Evolutionary conservation across 106 monocot species (phyloP), one percentile per base, ranked within the genome.

Genomic region (Apostasia ramifera): DNA sequence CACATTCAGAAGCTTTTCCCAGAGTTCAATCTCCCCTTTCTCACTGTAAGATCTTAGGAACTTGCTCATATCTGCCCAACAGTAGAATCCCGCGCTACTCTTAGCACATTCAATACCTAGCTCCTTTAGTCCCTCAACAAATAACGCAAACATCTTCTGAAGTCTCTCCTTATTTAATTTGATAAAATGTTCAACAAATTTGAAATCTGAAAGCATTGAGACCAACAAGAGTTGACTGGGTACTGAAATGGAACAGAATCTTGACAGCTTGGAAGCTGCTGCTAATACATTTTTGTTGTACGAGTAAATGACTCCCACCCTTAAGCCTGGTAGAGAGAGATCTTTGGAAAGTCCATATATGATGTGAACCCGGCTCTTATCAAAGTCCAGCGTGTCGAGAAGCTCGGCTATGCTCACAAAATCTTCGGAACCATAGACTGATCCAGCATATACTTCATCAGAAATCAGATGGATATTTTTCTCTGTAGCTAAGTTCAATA

Each of bases 401-500:
- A 90, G 54, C 66, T 99, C 81, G 40, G 81, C 85, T 59, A 99
- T 70, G 67, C 93, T 90, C 46, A 85, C 85, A 80, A 90, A 93
- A 48, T 88, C 82, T 53, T 64, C 63, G 50, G 40, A 72, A 43
- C 84, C 88, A 78, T 82, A 66, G 44, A 57, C 82, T 49, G 92
- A 93, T 2, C 98, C 98, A 64, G 93, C 98, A 83, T 76, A 93
- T 66, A 99, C 55, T 78, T 99, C 98, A 80, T 99, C 93, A 70
- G 83, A 93, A 11, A 99, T 93, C 44, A 99, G 70, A 77, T 99
- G 98, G 53, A 99, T 90, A 57, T 99, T 99, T 68, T 85, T 99
- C 61, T 90, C 93, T 43, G 83, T 79, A 55, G 62, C 87, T 74
- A 99, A 99, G 71, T 90, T 82, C 42, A 99, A 66, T 45, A 99